Base-by-base conservation (phyloP, 2,329 filamentous ascomycete species). In the Talaromyces amestolkiae region DNA sequence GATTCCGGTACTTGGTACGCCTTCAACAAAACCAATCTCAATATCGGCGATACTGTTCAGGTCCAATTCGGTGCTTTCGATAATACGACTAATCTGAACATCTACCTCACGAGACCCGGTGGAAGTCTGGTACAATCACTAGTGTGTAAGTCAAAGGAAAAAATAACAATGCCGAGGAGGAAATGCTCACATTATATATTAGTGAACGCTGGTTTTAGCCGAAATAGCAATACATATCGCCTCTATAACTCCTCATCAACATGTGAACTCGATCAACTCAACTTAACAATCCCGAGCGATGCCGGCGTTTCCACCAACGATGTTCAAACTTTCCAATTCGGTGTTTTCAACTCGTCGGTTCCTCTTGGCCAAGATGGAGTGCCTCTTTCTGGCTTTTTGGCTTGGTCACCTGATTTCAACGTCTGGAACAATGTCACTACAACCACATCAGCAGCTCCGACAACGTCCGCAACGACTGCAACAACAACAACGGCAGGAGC, bases 161-260 rank as follows among this genome's bases (percentile, higher is more conserved):
- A 56, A 13, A 7, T 15, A 39, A 24, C 11, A 39, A 15, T 37
- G 19, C 33, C 51, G n/a, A 15, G 17, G 19, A 22, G 8, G 11
- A 37, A 56, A 24, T 19, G 22, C 39, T 59, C 11, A 59, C 27
- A 43, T 15, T 33, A 5, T 58, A n/a, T 19, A 9, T 19, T 7
- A 61, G 59, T 51, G 7, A 61, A 61, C 13, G 59, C 59, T 39
- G 43, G 10, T 51, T 61, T 61, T 15, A 41, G 2, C 33, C n/a
- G 22, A 31, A 24, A 37, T 1, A 53, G 31, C 45, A 7, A 27
- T 9, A 33, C 51, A 49, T 61, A 53, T 35, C 43, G 45, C 17
- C 15, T 61, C 27, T 61, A 61, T 27, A 61, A 61, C 19, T 61
- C 59, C 6, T 61, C 59, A n/a, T 61, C 59, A 37, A 61, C 59